phyloP scores from a whole-genome alignment of 2,329 filamentous ascomycete species.

The Rhexocercosporidium sp. region DNA sequence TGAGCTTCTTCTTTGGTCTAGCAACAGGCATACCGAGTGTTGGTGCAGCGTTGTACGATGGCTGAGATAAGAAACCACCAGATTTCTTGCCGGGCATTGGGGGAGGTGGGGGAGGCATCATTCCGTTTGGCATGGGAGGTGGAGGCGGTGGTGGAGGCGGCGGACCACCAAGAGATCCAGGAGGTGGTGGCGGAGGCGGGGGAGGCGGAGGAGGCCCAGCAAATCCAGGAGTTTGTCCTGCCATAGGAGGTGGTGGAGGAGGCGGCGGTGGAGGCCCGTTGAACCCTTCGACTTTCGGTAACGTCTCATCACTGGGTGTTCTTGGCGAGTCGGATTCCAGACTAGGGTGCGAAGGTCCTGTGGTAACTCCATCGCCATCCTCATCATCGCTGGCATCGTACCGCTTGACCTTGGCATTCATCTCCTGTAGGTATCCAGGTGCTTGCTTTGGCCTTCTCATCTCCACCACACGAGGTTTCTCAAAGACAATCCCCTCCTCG shows the following conservation, averaged over 20 bases:
- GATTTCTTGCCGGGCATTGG: slow-evolving; percentile 72
- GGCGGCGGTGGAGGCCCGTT: slow-evolving; percentile 45
- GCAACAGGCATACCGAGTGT: slow-evolving; percentile 78
- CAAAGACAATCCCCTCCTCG: slow-evolving; percentile 60
- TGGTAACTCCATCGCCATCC: slow-evolving; percentile 69
- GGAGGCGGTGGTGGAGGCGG: slow-evolving; percentile 53
- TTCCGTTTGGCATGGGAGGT: slow-evolving; percentile 45
- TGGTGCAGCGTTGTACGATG: slow-evolving; percentile 55
- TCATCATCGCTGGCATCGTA: slow-evolving; percentile 60
- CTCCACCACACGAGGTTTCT: slow-evolving; percentile 79
- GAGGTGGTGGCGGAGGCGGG: slow-evolving; percentile 48
- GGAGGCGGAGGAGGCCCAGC: slow-evolving; percentile 46
- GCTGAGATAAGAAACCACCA: slow-evolving; percentile 75
- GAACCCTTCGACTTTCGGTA: slow-evolving; percentile 36
- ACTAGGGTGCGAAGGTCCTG: slow-evolving; percentile 76
- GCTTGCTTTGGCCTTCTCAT: slow-evolving; percentile 72
- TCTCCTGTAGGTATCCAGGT: slow-evolving; percentile 68
- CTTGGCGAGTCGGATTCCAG: slow-evolving; percentile 70
- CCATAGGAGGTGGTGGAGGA: slow-evolving; percentile 46
- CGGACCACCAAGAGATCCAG: slow-evolving; percentile 40
- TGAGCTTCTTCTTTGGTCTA: slow-evolving; percentile 98
- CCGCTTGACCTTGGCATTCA: slow-evolving; percentile 75
- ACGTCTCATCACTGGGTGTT: slow-evolving; percentile 48
- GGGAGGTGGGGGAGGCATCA: slow-evolving; percentile 59
- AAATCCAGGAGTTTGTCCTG: slow-evolving; percentile 41